Evolutionary conservation across 2,329 filamentous ascomycete species (phyloP), one percentile per base, ranked within the genome.

Genomic region (Chrysoporthe cubensis): DNA sequence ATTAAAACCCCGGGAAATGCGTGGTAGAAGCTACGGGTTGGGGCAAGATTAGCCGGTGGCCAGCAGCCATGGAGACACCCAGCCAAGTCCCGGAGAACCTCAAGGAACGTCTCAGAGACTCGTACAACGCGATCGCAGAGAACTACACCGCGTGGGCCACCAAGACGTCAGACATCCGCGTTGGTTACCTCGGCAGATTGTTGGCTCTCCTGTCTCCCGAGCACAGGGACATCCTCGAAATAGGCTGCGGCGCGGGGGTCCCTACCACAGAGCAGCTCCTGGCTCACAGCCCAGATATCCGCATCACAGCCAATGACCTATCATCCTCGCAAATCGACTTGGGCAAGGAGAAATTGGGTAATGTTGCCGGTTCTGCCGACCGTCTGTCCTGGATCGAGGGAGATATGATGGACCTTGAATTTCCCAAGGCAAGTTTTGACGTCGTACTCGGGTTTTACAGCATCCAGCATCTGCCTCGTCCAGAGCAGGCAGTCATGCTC

Each of bases 391-490:
- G 60, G 65, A 26, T 69, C 32, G 54, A 69, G 57, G 42, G 64
- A 4, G 64, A 69, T n/a, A 67, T 67, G 60, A 67, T 67, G 61
- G 11, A n/a, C 1, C 76, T 82, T 5, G 63, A 71, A 2, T 80
- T 73, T 26, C 59, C 66, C 7, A 26, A 1, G 3, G 37, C 5
- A 18, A 37, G 52, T 34, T 69, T 57, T 56, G 58, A 66, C 37
- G 54, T 63, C 26, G 58, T 63, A 8, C 64, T 64, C 26, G 21
- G 59, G 64, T 81, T 88, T 71, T 88, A 86, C 74, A 85, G 82
- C 44, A 74, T 88, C 63, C 82, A 87, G 63, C 86, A 88, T 71
- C 78, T 88, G 5, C 84, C 85, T 1, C 79, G 80, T 6, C 75
- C 76, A 1, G 84, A 88, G 72, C 86, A 88, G 75, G 75, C 70